Percentiles rank a stretch among this genome's conserved stretches.
phyloP scores from a whole-genome alignment of 2,329 filamentous ascomycete genomes.

The Ascocoryne sarcoides region DNA sequence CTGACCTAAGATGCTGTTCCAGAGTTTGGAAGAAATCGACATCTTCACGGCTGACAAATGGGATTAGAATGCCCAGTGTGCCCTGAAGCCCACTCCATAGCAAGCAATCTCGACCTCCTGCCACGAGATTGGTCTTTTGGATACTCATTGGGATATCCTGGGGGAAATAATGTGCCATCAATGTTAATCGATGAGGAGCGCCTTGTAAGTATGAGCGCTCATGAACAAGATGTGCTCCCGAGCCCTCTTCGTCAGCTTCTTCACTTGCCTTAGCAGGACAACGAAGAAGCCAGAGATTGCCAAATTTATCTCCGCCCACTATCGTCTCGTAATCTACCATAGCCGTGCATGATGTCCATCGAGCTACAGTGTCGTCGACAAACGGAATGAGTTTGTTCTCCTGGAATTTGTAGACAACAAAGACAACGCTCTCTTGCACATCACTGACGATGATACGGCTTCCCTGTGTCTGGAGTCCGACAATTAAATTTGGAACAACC shows the following conservation, averaged over 20 bases:
- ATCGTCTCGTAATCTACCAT: constrained; percentile 98
- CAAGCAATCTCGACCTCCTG: constrained; percentile 83
- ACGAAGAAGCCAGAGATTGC: constrained; percentile 87
- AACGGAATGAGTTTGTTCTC: constrained; percentile 92
- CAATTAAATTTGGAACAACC: constrained; percentile 73
- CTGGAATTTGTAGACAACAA: constrained; percentile 85
- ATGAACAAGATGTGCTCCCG: constrained; percentile 83
- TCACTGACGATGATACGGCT: constrained; percentile 88
- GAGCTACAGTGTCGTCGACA: constrained; percentile 77
- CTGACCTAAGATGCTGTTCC: constrained; percentile 76
- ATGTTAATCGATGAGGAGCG: constrained; percentile 70
- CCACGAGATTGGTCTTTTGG: constrained; percentile 79
- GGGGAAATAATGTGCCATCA: constrained; percentile 82
- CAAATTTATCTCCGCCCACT: constrained; percentile 94
- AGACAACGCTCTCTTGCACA: constrained; percentile 84
- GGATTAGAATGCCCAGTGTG: constrained; percentile 86
- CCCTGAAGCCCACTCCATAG: constrained; percentile 94
- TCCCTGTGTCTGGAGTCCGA: constrained; percentile 81
- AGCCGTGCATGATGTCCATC: constrained; percentile 83
- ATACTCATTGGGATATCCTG: constrained; percentile 91
- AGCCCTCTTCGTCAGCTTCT: constrained; percentile 85
- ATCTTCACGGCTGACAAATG: constrained; percentile 85
- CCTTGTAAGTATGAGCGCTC: constrained; percentile 86
- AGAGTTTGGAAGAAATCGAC: constrained; percentile 96
- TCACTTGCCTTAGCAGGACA: constrained; percentile 79